Conservation (phyloP, 2,329 filamentous ascomycete species). For the Aspergillus novoparasiticus region DNA sequence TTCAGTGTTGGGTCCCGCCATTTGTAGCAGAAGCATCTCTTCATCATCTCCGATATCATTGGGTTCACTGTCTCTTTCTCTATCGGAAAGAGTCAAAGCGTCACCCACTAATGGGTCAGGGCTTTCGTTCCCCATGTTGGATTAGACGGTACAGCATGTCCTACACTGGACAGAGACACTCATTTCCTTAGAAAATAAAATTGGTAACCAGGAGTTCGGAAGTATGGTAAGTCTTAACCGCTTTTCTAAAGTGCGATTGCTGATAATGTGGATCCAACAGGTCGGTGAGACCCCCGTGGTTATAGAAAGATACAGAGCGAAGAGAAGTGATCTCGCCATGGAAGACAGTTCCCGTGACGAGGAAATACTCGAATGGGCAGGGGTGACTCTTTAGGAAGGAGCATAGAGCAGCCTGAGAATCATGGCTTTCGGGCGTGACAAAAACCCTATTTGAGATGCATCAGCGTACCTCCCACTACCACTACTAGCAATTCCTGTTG, state of each 20-base stretch:
- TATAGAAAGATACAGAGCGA: neutral
- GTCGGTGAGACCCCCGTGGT: neutral
- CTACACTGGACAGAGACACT: neutral
- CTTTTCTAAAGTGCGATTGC: neutral
- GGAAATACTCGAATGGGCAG: neutral
- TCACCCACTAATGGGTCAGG: neutral
- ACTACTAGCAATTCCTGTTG: neutral
- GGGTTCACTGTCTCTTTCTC: neutral
- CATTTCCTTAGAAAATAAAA: neutral
- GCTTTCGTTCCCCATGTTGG: slow-evolving; percentile 3
- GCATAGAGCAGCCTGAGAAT: neutral
- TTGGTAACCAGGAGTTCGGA: too few relatives aligned
- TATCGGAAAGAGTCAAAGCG: neutral
- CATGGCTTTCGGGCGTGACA: neutral
- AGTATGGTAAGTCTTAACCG: neutral
- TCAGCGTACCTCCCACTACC: neutral
- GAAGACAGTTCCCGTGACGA: neutral
- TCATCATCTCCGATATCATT: slow-evolving; percentile 19
- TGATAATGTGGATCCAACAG: neutral
- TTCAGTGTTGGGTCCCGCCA: slow-evolving; percentile 19
- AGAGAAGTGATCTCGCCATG: too few relatives aligned
- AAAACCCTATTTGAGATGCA: neutral
- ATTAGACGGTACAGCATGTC: neutral
- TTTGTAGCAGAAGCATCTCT: slow-evolving; percentile 23
- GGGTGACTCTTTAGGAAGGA: neutral